Base-by-base conservation (phyloP, 352 stramenopile genomes). In the Phytophthora litchii region DNA sequence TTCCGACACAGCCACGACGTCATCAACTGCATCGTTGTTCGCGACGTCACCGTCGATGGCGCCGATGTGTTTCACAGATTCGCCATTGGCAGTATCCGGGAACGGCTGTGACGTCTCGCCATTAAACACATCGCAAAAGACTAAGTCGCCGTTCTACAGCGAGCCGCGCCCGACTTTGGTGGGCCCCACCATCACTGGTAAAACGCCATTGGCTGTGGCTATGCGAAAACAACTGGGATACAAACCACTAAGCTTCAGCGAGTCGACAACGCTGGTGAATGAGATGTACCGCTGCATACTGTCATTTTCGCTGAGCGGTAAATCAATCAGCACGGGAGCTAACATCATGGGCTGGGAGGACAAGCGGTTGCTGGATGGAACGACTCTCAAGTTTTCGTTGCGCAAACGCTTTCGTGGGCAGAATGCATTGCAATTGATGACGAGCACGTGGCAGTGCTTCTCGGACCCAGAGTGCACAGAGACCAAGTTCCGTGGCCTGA, bases 331-430 rank as follows among this genome's bases (percentile, higher is more conserved):
- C 10, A 79, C 75, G 0, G 79, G 82, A 19, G 79, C 63, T 7
- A 70, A 58, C 13, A 65, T 91, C 27, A 62, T 91, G 35, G 82
- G 82, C 5, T 91, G 82, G 82, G 69, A 89, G 44, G 82, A 91
- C 59, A 81, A 80, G 32, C 73, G 82, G 0, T 46, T 88, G 19
- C 47, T 84, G 23, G 78, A 88, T 27, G 69, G 51, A 20, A 76
- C 79, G 9, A 69, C 55, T 5, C 66, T 89, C 47, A 85, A 84
- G 20, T 91, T 91, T 41, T 88, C 82, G 27, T 54, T 91, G 25
- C 70, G 79, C 46, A 91, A 91, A 56, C 47, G 50, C 4, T 91
- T 88, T 44, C 42, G 57, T 7, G 66, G 72, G 23, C 57, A 66
- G 11, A 79, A 70, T 37, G 63, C 74, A 0, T 43, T 70, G 44